Evolutionary conservation across 1,284 basidiomycete genomes (phyloP), one percentile per base, ranked within the genome.

Genomic region (Blastosporella zonata): DNA sequence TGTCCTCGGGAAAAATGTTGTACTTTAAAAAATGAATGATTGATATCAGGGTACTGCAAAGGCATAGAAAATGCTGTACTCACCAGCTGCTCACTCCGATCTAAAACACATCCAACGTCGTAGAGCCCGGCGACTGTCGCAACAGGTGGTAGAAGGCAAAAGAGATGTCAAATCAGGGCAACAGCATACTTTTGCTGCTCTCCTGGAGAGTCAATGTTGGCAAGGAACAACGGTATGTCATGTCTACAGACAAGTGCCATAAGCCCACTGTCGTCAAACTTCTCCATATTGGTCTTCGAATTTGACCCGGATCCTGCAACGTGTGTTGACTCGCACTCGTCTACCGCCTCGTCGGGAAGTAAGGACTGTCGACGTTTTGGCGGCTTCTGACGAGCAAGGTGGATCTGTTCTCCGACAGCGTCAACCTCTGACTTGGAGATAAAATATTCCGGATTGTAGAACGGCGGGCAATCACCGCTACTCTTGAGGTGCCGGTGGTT

Each of bases 101-200:
- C 62, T 0, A 71, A 41, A 0, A 70, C 66, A 57, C 73, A 75
- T 0, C 61, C 70, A 9, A 75, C 62, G 46, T 75, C 67, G 46
- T 74, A 75, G 0, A 69, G 48, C 0, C 60, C 55, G 0, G 52
- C 53, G 0, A 69, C 63, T 0, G 60, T 72, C 4, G 68, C 67
- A 20, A 56, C 3, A 0, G 49, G n/a, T 0, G 69, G 67, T 6
- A 71, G 36, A 5, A 62, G 44, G 0, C 22, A 27, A 36, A 66
- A 64, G 2, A 71, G 50, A 23, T 61, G 59, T 29, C 65, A 44
- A 2, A 75, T 50, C 0, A 71, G 38, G 23, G 23, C 38, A 7
- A 38, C 36, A 1, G 6, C 10, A 10, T 27, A 27, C 25, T 27
- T 27, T 27, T 27, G 25, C 25, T 27, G 29, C 13, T 31, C 23